A percentile compares a stretch with the other conserved stretches of the same genome.
These are phyloP conservation scores for Pseudopithomyces chartarum DNA, from an alignment of 2,329 filamentous ascomycete genomes.

Conservation along the genomic window DNA sequence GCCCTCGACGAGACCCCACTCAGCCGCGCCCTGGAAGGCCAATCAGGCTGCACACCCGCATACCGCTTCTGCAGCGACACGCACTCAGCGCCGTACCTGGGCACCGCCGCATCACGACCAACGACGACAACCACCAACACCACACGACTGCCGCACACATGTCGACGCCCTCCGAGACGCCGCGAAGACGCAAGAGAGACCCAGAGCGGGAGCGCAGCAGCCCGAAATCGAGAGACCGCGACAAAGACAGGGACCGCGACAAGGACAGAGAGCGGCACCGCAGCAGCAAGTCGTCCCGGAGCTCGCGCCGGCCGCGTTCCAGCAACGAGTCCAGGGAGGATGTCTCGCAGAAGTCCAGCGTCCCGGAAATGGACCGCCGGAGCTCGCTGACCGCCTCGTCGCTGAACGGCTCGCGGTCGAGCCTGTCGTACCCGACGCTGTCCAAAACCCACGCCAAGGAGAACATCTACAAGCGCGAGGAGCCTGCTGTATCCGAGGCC, in stretches of 20 bases:
- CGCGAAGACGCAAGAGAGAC: conserved; percentile 45
- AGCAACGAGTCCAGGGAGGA: conserved; percentile 31
- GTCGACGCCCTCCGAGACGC: conserved; percentile 37
- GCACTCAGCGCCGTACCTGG: too few relatives aligned
- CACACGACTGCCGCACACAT: conserved; percentile 25
- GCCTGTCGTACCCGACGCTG: conserved; percentile 76
- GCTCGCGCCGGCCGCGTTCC: conserved; percentile 35
- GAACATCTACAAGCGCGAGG: conserved; percentile 66
- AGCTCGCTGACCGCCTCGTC: conserved; percentile 37
- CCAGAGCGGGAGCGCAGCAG: conserved; percentile 32
- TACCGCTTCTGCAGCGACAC: too few relatives aligned
- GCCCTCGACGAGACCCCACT: too few relatives aligned
- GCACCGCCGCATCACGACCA: conserved; percentile 27
- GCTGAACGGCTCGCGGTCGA: conserved; percentile 43
- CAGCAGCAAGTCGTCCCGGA: conserved; percentile 25
- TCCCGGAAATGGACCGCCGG: conserved; percentile 55
- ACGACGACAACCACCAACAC: conserved; percentile 21
- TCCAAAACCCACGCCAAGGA: conserved; percentile 94
- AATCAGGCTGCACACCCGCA: too few relatives aligned
- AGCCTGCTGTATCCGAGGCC: conserved; percentile 38
- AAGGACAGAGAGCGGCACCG: conserved; percentile 30
- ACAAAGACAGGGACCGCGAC: conserved; percentile 29
- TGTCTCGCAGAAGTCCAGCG: conserved; percentile 43
- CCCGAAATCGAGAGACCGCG: conserved; percentile 32
- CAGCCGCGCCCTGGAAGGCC: too few relatives aligned